phyloP scores from a whole-genome alignment of 2,329 filamentous ascomycete genomes.

The Colletotrichum cuscutae region DNA sequence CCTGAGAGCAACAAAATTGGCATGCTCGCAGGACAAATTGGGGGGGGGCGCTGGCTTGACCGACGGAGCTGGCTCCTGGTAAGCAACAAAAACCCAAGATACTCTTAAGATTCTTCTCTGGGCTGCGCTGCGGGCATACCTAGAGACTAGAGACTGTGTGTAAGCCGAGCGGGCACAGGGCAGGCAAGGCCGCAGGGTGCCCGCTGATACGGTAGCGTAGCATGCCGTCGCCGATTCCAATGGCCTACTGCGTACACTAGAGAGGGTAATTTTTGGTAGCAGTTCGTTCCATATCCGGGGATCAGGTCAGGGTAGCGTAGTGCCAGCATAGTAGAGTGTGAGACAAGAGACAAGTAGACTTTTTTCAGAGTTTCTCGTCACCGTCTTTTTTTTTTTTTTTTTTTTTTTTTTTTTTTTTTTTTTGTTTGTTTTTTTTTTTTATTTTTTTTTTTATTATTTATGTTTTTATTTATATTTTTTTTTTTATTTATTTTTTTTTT shows the following conservation, averaged over 20 bases:
- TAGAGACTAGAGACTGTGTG: background rate
- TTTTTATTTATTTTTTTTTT: too few relatives aligned
- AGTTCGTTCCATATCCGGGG: background rate
- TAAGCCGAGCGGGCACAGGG: background rate
- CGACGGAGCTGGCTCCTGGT: constrained; percentile 15
- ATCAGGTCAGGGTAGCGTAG: background rate
- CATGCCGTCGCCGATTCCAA: background rate
- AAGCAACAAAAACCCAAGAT: background rate
- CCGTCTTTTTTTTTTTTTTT: background rate
- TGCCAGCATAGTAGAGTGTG: background rate
- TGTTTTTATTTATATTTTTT: too few relatives aligned
- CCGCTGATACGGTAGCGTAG: too few relatives aligned
- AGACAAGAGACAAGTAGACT: background rate
- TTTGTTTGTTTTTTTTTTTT: background rate
- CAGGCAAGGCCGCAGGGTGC: background rate
- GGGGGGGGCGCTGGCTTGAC: background rate
- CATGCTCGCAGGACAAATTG: background rate
- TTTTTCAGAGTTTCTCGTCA: background rate
- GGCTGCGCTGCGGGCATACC: background rate
- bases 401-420: background rate
- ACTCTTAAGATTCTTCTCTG: background rate
- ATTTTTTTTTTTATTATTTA: too few relatives aligned
- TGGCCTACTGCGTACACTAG: too few relatives aligned
- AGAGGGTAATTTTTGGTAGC: background rate
- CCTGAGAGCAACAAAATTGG: background rate